Conservation (phyloP, 768 basidiomycete genomes). For the Clavulina sp. region DNA sequence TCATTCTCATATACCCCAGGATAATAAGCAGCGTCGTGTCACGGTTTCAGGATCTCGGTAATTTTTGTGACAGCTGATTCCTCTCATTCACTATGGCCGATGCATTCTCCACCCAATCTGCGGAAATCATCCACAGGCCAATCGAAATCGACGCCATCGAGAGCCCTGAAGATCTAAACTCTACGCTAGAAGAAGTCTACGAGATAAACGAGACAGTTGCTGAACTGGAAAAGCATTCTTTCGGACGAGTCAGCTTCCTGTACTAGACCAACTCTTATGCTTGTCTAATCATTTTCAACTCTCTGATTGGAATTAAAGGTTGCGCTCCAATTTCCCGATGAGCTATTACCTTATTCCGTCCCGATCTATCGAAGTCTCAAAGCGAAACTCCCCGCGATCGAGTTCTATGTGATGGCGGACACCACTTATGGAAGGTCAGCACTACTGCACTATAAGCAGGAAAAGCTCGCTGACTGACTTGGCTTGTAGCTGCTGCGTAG, state of each 20-base stretch:
- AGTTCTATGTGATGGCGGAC: slow-evolving; percentile 87
- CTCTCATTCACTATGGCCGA: too few species aligned
- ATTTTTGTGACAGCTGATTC: too few species aligned
- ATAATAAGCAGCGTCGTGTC: too few species aligned
- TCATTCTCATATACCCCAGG: too few species aligned
- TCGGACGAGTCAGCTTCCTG: not conserved
- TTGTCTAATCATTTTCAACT: not conserved
- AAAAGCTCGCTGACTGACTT: not conserved
- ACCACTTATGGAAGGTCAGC: slow-evolving; percentile 87
- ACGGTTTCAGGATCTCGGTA: too few species aligned
- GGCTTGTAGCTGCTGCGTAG: slow-evolving; percentile 70
- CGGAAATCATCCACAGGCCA: too few species aligned
- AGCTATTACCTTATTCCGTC: slow-evolving; percentile 73
- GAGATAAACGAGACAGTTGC: not conserved
- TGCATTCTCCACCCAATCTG: too few species aligned
- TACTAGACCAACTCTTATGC: not conserved
- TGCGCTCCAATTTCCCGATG: slow-evolving; percentile 91
- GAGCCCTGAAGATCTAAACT: not conserved
- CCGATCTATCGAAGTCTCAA: slow-evolving; percentile 60
- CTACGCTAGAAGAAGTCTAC: not conserved
- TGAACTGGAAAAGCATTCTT: not conserved
- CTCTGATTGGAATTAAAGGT: slow-evolving; percentile 27
- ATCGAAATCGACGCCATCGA: too few species aligned
- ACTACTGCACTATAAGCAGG: not conserved
- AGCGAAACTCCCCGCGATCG: slow-evolving; percentile 25